Evolutionary conservation across 306 rosid genomes (phyloP), one percentile per base, ranked within the genome.

Genomic region (Cicer judaicum): DNA sequence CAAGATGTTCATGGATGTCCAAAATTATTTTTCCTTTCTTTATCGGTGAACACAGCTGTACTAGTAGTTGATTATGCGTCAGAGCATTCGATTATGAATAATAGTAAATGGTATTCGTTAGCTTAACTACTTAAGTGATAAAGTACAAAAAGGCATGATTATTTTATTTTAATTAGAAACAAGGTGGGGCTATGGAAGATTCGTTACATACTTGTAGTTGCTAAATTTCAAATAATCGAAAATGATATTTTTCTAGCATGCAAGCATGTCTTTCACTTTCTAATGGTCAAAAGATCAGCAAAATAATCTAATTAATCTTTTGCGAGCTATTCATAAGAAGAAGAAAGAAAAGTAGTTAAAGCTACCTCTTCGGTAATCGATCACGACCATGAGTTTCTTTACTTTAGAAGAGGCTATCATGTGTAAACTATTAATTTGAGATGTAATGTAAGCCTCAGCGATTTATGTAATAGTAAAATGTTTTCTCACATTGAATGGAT

Each of bases 41-140:
- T 29, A 29, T 29, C 34, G 34, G 34, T 29, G 34, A 29, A 29
- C 34, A 3, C 34, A 29, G 34, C 34, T 29, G 34, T 29, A 29
- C 34, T 29, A 29, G 34, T 29, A 29, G 34, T 29, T 29, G 34
- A 29, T 29, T 24, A 24, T 24, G 34, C 4, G 34, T 24, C 4
- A 24, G 34, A 24, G 34, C 2, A 24, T 21, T 21, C 3, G 29
- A 21, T 21, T 1, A 24, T 24, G 0, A 24, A 2, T 29, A 29
- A 29, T 29, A 29, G 34, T 29, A 29, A 29, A 29, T 29, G 34
- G 34, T 29, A 29, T 29, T 29, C 34, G 71, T 43, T 65, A 19
- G 40, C 14, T 60, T 60, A 60, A 34, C 66, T 60, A 60, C 69
- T 64, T 64, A 42, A 41, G 50, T 65, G 38, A 63, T 8, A 63